Percentiles rank a stretch among this genome's conserved stretches.
Evolutionary conservation across 225 moss, liverwort and hornwort genomes (phyloP).

Genomic region (Sphagnum tenellum): DNA sequence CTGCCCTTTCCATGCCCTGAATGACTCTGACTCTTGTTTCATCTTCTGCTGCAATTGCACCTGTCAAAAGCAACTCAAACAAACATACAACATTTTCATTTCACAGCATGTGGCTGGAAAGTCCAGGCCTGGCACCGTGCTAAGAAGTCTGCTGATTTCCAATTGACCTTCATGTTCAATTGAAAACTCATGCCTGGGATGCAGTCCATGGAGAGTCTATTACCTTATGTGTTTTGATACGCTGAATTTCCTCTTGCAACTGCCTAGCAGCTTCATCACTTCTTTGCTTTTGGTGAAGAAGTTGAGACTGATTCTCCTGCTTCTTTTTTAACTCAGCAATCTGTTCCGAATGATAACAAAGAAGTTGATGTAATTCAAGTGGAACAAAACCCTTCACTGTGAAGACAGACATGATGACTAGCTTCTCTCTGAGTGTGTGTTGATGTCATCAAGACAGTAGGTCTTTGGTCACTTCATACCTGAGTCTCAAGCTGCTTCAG

Average conservation of each 20-base stretch:
- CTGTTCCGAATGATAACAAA: conserved; percentile 19
- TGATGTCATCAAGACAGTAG: background rate
- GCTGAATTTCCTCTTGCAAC: conserved; percentile 82
- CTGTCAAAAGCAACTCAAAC: conserved; percentile 12
- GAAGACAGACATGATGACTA: background rate
- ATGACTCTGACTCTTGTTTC: conserved; percentile 91
- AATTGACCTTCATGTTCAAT: no score
- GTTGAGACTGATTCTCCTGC: conserved; percentile 87
- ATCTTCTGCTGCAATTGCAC: conserved; percentile 97
- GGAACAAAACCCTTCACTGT: background rate
- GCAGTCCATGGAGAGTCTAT: background rate
- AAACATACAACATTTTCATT: no score
- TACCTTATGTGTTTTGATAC: conserved; percentile 94
- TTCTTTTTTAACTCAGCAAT: conserved; percentile 92
- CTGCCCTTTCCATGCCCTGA: conserved; percentile 75
- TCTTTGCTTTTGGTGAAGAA: conserved; percentile 78
- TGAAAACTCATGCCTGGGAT: no score
- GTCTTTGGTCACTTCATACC: conserved; percentile 10
- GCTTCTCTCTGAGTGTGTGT: conserved; percentile 1
- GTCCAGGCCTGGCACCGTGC: no score
- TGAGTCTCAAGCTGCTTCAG: conserved; percentile 51
- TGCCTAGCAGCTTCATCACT: conserved; percentile 88
- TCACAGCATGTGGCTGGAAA: no score
- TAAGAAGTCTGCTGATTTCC: no score
- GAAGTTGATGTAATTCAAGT: conserved; percentile 1